Conservation (phyloP, 2,329 filamentous ascomycete genomes). For the Trichoderma atrobrunneum region DNA sequence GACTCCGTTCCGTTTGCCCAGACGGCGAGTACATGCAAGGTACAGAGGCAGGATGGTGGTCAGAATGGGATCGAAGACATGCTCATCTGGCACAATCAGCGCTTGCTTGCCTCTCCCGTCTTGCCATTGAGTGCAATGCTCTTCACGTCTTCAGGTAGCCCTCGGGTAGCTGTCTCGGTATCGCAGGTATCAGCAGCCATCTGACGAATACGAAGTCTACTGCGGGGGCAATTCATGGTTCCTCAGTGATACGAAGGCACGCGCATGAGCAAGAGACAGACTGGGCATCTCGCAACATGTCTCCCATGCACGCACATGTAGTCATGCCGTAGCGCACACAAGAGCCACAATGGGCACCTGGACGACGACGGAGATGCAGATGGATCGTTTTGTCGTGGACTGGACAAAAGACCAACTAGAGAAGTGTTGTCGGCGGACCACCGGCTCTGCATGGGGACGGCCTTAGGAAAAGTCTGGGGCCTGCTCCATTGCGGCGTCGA, state of each 20-base stretch:
- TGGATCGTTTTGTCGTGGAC: neutral
- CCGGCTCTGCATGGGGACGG: conserved; percentile 5
- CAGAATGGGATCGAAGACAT: neutral
- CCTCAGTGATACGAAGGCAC: conserved; percentile 18
- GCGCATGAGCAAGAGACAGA: conserved; percentile 11
- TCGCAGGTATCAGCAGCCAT: conserved; percentile 10
- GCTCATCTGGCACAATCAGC: neutral
- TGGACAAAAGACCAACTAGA: neutral
- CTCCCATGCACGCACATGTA: conserved; percentile 14
- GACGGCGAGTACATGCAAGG: conserved; percentile 1
- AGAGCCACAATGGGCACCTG: neutral
- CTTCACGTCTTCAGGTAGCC: neutral
- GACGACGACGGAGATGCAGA: neutral
- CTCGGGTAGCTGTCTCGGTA: conserved; percentile 3
- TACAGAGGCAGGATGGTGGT: conserved; percentile 10
- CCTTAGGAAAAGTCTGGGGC: neutral
- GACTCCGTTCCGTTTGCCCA: neutral
- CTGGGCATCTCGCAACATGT: conserved; percentile 16
- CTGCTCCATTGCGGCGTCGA: conserved; percentile 15
- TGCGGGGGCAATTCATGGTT: conserved; percentile 20
- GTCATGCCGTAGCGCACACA: conserved; percentile 15
- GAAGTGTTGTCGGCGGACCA: neutral
- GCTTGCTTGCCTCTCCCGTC: neutral
- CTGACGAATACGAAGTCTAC: conserved; percentile 22
- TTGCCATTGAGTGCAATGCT: neutral